Base-by-base conservation (phyloP, 306 rosid genomes). In the Vigna reflexopilosa region DNA sequence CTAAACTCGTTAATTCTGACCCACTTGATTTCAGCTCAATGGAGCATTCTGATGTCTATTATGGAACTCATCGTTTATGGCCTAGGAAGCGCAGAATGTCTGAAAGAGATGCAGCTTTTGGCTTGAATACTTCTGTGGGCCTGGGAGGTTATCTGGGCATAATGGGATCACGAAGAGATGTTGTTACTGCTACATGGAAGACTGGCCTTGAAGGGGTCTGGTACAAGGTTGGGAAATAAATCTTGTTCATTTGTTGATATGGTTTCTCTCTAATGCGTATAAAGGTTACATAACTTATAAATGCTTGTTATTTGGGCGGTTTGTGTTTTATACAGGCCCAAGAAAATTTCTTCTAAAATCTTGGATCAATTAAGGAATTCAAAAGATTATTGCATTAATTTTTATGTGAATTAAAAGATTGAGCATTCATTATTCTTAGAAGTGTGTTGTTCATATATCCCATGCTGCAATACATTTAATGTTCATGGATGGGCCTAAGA, bases 51-150 rank as follows among this genome's bases (percentile, higher is more conserved):
- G 90, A 91, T 84, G 91, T 82, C 16, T 81, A 67, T 70, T 77
- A 86, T 48, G 97, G 97, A 80, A 73, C 87, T 67, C 90, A 86
- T 64, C 89, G 85, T 67, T 73, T 95, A 81, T 95, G 99, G 99
- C 99, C 99, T 38, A 85, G 93, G 93, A 95, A 95, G 82, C 99
- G 99, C 75, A 88, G 99, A 82, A 84, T 95, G 90, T 95, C 99
- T 61, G 99, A 95, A 87, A 89, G 99, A 84, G 98, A 95, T 89
- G 99, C 99, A 77, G 99, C 99, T 84, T 95, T 95, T 88, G 99
- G 99, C 73, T 77, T 95, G 82, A 95, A 93, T 81, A 93, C 93
- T 70, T 95, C 99, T 36, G 94, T 95, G 72, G 99, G 98, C 59
- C 84, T 95, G 45, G 99, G 99, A 64, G 94, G 88, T 71, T 95